Evolutionary conservation across 345 rosid genomes (phyloP), one percentile per base, ranked within the genome.

Genomic region (Arabidopsis suecica): DNA sequence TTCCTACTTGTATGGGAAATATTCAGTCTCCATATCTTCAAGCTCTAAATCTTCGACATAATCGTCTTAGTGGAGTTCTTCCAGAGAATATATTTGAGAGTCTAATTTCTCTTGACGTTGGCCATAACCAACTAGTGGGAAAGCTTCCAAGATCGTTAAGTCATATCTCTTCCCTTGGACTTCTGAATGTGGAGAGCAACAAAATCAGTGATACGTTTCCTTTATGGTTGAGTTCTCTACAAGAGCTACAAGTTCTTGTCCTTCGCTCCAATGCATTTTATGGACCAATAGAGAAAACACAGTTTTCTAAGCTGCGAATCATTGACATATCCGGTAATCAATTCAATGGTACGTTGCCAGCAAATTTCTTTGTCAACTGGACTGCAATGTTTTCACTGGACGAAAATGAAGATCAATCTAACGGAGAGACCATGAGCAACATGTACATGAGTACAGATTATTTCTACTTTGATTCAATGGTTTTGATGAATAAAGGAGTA

Each of bases 201-300:
- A 16, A 2, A n/a, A 12, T 84, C 25, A 41, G 1, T 0, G 90
- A 81, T 37, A 28, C 0, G 0, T 86, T 83, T 60, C 90, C 90
- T 0, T 78, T 76, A 54, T 75, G 76, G 38, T 44, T 86, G 74
- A 64, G 63, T 66, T 75, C 41, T 10, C 3, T 76, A 18, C 53
- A 79, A 5, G 22, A n/a, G 5, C 60, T 86, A 37, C 85, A 78
- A 7, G 80, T 83, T 54, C 83, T 88, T 8, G 80, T 82, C 60
- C 9, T 86, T 22, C 85, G 88, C 10, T 71, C 77, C 4, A 84
- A 88, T 42, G 14, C 4, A 1, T 86, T 88, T 9, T 9, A 75
- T 0, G 23, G 22, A 0, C 4, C 0, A 10, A 1, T 23, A 5
- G 33, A n/a, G 2, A 25, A 42, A 59, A 8, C 34, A 5, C 9